Conservation (phyloP, 768 basidiomycete species). For the Imleria badia region DNA sequence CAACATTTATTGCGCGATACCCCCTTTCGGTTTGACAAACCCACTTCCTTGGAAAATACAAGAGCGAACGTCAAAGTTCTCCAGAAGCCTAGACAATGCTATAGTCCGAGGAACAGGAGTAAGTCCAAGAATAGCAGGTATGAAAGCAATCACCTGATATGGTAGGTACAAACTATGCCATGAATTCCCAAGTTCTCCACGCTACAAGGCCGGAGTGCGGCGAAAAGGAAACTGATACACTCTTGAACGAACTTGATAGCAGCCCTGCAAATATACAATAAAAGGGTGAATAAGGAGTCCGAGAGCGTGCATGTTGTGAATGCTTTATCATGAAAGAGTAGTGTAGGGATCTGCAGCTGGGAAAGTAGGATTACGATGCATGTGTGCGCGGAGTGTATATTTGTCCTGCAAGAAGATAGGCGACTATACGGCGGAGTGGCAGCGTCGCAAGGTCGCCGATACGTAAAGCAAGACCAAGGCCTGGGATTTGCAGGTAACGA, state of each 20-base stretch:
- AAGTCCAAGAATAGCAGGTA: conserved; percentile 21
- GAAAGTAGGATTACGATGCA: conserved; percentile 14
- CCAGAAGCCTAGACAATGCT: neutral
- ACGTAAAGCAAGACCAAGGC: conserved; percentile 28
- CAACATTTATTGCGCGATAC: neutral
- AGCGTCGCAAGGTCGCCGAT: conserved; percentile 31
- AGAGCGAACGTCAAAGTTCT: conserved; percentile 12
- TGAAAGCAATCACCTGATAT: conserved; percentile 32
- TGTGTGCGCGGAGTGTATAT: conserved; percentile 22
- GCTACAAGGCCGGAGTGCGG: neutral
- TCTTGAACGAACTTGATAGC: conserved; percentile 5
- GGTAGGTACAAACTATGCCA: conserved; percentile 19
- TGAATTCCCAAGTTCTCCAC: neutral
- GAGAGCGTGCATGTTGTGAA: conserved; percentile 9
- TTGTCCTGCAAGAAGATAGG: conserved; percentile 25
- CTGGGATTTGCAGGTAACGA: conserved; percentile 25
- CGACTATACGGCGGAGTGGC: conserved; percentile 26
- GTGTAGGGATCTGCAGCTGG: neutral
- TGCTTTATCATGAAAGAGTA: neutral
- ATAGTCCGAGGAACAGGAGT: conserved; percentile 13
- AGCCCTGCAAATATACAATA: conserved; percentile 11
- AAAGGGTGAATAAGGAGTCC: neutral
- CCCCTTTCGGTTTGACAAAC: conserved; percentile 20
- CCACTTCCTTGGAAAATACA: conserved; percentile 26
- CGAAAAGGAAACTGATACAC: conserved; percentile 18